phyloP scores from a whole-genome alignment of 208 protist species.

The Trypanosoma mega region DNA sequence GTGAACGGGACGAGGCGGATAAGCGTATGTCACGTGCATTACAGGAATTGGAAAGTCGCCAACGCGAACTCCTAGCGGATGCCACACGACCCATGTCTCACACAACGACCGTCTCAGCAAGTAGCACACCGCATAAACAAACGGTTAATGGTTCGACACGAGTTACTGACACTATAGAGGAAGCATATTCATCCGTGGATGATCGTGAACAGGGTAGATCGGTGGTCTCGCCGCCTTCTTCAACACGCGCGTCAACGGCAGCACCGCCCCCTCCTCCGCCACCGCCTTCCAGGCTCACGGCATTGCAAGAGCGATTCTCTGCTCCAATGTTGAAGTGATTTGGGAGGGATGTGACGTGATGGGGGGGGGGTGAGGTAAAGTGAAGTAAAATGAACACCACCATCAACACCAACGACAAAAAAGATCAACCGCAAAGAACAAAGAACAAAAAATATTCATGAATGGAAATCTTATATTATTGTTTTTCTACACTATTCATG shows the following conservation, averaged over 20 bases:
- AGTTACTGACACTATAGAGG: no score
- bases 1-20: slow-evolving; percentile 7
- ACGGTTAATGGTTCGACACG: no score
- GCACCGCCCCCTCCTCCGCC: slow-evolving; percentile 12
- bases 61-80: slow-evolving; percentile 1
- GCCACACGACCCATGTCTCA: background rate
- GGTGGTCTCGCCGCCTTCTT: background rate
- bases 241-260: slow-evolving; percentile 14
- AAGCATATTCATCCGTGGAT: no score
- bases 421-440: no score
- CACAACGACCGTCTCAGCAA: slow-evolving; percentile 1
- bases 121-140: slow-evolving; percentile 5
- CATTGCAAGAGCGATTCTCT: slow-evolving; percentile 21
- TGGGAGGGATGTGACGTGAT: background rate
- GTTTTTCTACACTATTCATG: no score
- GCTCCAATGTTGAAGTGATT: background rate
- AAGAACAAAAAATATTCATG: no score
- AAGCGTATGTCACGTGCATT: background rate
- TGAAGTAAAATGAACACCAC: background rate
- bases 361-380: background rate
- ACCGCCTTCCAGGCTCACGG: slow-evolving; percentile 7
- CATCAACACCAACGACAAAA: no score
- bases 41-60: slow-evolving; percentile 6
- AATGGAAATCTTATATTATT: no score
- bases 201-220: background rate